These are phyloP conservation scores for Juglanconis sp. DNA, from an alignment of 2,329 filamentous ascomycete genomes.

Conservation along the genomic window DNA sequence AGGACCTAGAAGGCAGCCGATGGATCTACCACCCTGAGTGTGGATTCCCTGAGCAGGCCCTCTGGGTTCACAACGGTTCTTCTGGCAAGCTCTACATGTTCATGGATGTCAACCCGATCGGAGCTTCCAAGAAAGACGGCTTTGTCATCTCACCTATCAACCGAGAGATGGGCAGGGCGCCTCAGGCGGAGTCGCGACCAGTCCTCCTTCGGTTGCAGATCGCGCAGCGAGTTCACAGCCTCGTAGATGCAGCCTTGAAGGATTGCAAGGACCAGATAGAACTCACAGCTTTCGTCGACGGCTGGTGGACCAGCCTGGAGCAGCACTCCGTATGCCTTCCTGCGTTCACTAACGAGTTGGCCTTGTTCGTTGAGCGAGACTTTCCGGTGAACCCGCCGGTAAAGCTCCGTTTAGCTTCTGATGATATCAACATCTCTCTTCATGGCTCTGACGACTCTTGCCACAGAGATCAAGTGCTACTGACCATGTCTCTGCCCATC, in stretches of 20 bases:
- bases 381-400: conserved; percentile 6
- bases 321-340: neutral
- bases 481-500: conserved; percentile 13
- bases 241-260: neutral
- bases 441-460: conserved; percentile 3
- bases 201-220: conserved; percentile 12
- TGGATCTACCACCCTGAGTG: conserved; percentile 22
- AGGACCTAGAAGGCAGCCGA: neutral
- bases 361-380: neutral
- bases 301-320: conserved; percentile 1
- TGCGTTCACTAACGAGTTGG: neutral
- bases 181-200: conserved; percentile 3
- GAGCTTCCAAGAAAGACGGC: conserved; percentile 23
- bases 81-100: conserved; percentile 25
- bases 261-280: neutral
- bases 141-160: conserved; percentile 26
- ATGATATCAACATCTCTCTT: neutral
- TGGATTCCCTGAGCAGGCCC: conserved; percentile 28
- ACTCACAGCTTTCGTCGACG: neutral
- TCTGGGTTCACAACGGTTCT: conserved; percentile 19
- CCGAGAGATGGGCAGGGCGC: conserved; percentile 16
- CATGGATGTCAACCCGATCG: conserved; percentile 26
- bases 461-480: conserved; percentile 5
- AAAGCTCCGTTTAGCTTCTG: neutral
- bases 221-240: conserved; percentile 3